Base-by-base conservation (phyloP, 148 eudicot genomes). In the Vaccinium vitisidaea region DNA sequence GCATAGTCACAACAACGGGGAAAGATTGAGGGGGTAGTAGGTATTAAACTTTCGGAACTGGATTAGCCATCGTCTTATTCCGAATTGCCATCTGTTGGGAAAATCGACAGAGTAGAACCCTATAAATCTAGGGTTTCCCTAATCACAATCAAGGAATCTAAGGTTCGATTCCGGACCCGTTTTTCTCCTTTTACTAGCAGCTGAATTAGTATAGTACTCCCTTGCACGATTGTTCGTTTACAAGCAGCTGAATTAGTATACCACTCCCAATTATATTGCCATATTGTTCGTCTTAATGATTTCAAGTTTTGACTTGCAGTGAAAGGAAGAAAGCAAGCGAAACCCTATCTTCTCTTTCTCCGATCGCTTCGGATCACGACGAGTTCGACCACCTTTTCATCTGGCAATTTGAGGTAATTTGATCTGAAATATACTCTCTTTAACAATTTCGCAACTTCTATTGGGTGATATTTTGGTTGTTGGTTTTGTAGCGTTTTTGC, bases 101-200 rank as follows among this genome's bases (percentile, higher is more conserved):
- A 69, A 25, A 30, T 58, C 2, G 18, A 16, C 19, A 56, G 61
- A 56, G n/a, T 18, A 56, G 61, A 58, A 43, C 46, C 46, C 2
- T 13, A 69, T 67, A 69, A 67, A 49, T 82, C 32, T 83, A 74
- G 84, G 84, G 84, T 83, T 83, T 74, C 80, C 46, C 9, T 12
- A 23, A 21, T 55, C 80, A 14, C 67, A 74, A 83, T 74, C 70
- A 74, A 73, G 18, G 70, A 32, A 83, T 83, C 65, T 36, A 4
- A 43, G 70, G 79, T 83, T 74, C 21, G 84, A 18, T 10, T 70
- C 84, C 1, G 36, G 14, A 48, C 15, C 74, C 11, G 14, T 18
- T 19, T 21, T 43, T 25, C 53, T 59, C 65, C n/a, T 54, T 23
- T 74, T 65, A 39, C 46, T 6, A n/a, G 3, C n/a, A 43, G 21